Conservation (phyloP, 805 yeast genomes). For the Wickerhamiella nectarea region DNA sequence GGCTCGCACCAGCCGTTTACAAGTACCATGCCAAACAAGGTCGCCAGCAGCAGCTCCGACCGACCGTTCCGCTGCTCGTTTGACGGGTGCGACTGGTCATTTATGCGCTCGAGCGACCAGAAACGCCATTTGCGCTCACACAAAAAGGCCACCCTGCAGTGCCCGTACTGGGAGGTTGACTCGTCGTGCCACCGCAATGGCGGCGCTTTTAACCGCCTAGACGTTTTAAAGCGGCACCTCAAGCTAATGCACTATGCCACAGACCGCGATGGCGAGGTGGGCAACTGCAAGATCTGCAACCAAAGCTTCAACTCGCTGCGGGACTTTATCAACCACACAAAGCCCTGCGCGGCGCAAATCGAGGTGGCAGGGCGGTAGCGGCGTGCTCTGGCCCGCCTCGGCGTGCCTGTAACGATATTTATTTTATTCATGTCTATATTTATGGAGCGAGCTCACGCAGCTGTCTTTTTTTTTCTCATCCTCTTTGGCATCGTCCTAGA, state of each 20-base stretch:
- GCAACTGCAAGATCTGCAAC: constrained; percentile 57
- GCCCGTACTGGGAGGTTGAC: constrained; percentile 60
- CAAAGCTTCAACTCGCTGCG: constrained; percentile 41
- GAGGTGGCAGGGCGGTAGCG: too few relatives aligned
- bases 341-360: constrained; percentile 37
- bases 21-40: neutral
- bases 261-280: constrained; percentile 38
- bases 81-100: constrained; percentile 51
- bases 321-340: constrained; percentile 50
- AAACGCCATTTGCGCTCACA: constrained; percentile 57
- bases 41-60: neutral
- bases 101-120: constrained; percentile 54
- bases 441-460: too few relatives aligned
- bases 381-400: too few relatives aligned
- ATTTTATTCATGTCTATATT: too few relatives aligned
- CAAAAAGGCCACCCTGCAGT: constrained; percentile 48
- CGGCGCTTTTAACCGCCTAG: constrained; percentile 60
- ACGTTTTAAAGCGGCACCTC: constrained; percentile 61
- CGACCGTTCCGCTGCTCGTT: constrained; percentile 25
- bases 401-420: too few relatives aligned
- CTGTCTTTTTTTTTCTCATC: too few relatives aligned
- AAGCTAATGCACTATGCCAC: constrained; percentile 53
- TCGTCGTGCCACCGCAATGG: constrained; percentile 65
- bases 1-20: neutral
- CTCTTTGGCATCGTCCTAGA: too few relatives aligned